phyloP scores from a whole-genome alignment of 192 early-diverging fungal species.

The Umbelopsis sp. region DNA sequence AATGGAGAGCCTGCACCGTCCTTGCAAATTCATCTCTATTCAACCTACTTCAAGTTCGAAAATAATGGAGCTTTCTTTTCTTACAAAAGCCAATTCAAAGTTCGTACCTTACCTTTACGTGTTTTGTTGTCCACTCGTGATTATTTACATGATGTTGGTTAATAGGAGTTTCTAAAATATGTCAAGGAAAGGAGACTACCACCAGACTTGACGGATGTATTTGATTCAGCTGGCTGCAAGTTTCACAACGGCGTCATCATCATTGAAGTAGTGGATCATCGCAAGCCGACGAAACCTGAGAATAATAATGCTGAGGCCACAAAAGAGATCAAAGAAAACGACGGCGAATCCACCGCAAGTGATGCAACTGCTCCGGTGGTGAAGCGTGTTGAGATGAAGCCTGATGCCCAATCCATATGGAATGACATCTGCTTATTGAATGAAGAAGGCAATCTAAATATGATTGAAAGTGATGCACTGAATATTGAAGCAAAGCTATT shows the following conservation, averaged over 20 bases:
- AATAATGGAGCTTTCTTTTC: slow-evolving; percentile 59
- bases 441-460: slow-evolving; percentile 45
- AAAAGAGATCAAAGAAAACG: slow-evolving; percentile 10
- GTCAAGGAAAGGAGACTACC: slow-evolving; percentile 58
- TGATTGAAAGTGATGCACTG: slow-evolving; percentile 58
- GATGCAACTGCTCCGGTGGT: slow-evolving; percentile 1
- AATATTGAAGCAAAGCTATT: slow-evolving; percentile 69
- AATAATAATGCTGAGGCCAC: slow-evolving; percentile 16
- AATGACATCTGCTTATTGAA: slow-evolving; percentile 52
- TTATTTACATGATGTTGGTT: not conserved
- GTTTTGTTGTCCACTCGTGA: not conserved
- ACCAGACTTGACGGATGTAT: slow-evolving; percentile 68
- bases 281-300: slow-evolving; percentile 23
- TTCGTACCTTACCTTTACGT: not conserved
- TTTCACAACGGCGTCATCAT: slow-evolving; percentile 33
- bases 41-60: slow-evolving; percentile 78
- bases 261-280: slow-evolving; percentile 65
- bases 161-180: slow-evolving; percentile 52
- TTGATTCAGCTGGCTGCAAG: slow-evolving; percentile 57
- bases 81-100: slow-evolving; percentile 60
- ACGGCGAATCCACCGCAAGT: not conserved
- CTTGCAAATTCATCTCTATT: slow-evolving; percentile 64
- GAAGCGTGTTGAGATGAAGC: slow-evolving; percentile 49
- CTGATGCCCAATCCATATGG: slow-evolving; percentile 58
- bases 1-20: slow-evolving; percentile 60